A percentile compares a stretch with the other conserved stretches of the same genome.
Evolutionary conservation across 148 eudicot genomes (phyloP).

Genomic region (Rhododendron henanense): DNA sequence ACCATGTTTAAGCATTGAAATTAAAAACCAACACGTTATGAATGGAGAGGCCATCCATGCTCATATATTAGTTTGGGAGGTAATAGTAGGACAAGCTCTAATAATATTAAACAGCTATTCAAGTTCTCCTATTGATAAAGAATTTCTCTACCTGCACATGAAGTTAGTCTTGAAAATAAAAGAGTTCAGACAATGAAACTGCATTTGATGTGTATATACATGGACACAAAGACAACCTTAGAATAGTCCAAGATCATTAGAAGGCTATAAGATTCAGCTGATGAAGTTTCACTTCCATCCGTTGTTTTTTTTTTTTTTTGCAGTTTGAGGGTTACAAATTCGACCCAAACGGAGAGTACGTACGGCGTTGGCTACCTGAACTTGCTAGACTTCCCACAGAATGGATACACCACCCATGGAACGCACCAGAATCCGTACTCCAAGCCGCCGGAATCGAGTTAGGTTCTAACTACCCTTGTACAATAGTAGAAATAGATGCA

Average conservation of each 20-base stretch:
- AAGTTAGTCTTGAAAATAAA: background rate
- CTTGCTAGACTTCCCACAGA: conserved; percentile 91
- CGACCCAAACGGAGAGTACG: conserved; percentile 93
- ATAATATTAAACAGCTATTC: background rate
- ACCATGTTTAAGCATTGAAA: background rate
- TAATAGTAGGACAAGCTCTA: background rate
- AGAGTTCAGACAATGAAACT: background rate
- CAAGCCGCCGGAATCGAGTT: conserved; percentile 96
- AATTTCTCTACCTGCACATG: background rate
- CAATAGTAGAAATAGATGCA: conserved; percentile 77
- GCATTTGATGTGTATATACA: background rate
- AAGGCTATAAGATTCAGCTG: background rate
- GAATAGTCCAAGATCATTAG: background rate
- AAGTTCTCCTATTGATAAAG: background rate
- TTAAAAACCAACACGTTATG: background rate
- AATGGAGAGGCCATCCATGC: background rate
- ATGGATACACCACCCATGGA: conserved; percentile 99
- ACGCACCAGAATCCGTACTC: conserved; percentile 82
- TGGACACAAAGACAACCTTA: background rate
- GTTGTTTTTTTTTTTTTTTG: background rate
- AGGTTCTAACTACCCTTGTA: conserved; percentile 90
- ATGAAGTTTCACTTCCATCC: background rate
- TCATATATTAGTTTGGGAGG: background rate
- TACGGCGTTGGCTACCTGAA: conserved; percentile 95
- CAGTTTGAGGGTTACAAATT: conserved; percentile 95